Conservation (phyloP, 2,329 filamentous ascomycete genomes). For the Ophiostoma sp. region DNA sequence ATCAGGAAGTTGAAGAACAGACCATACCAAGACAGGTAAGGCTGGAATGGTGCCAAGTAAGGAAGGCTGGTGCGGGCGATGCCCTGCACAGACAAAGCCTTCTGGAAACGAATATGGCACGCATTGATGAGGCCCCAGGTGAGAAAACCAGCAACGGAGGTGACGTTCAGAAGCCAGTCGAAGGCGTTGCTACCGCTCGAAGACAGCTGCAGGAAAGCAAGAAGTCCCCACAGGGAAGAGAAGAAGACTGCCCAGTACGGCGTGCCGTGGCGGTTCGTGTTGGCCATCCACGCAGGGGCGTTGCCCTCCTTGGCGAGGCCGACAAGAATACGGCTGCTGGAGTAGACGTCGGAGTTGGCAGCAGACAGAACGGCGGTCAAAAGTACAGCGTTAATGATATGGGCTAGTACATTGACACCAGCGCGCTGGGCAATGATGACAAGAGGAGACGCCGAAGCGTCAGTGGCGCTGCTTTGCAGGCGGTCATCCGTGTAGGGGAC, state of each 20-base stretch:
- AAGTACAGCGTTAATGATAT: slow-evolving; percentile 60
- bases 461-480: slow-evolving; percentile 39
- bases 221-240: slow-evolving; percentile 35
- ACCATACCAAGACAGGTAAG: slow-evolving; percentile 56
- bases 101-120: slow-evolving; percentile 39
- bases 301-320: slow-evolving; percentile 39
- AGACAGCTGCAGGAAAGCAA: slow-evolving; percentile 38
- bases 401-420: slow-evolving; percentile 61
- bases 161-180: slow-evolving; percentile 40
- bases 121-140: slow-evolving; percentile 41
- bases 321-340: slow-evolving; percentile 39
- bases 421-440: slow-evolving; percentile 69
- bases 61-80: slow-evolving; percentile 35
- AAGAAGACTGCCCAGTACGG: slow-evolving; percentile 38
- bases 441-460: slow-evolving; percentile 50
- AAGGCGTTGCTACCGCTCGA: slow-evolving; percentile 37
- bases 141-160: slow-evolving; percentile 41
- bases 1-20: slow-evolving; percentile 61
- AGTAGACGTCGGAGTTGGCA: slow-evolving; percentile 55
- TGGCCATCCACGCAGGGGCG: slow-evolving; percentile 37
- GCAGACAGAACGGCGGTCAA: slow-evolving; percentile 55
- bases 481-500: slow-evolving; percentile 53
- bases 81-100: slow-evolving; percentile 37
- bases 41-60: slow-evolving; percentile 38
- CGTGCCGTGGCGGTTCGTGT: slow-evolving; percentile 35